Evolutionary conservation across 2,329 filamentous ascomycete species (phyloP), one percentile per base, ranked within the genome.

Genomic region (Aspergillus cejpii): DNA sequence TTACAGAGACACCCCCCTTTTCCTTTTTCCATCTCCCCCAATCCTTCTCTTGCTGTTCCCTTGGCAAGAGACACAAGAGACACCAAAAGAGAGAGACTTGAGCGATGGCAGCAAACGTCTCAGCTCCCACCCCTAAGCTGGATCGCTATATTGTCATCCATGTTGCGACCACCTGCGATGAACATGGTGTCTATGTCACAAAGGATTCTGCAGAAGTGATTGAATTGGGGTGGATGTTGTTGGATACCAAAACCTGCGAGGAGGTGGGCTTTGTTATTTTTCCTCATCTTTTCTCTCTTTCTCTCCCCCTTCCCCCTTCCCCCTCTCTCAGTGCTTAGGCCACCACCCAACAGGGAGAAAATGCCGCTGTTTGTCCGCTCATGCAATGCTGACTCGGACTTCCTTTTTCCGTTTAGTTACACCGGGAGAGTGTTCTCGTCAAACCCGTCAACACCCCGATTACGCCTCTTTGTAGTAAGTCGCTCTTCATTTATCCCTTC

Each of bases 151-250:
- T 96, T 56, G 87, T 98, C 63, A 95, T 97, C 68, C 92, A 98
- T 71, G 91, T 97, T 64, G 92, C 92, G 53, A 98, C 92, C 27
- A 98, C 92, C 58, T 98, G 92, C 73, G 92, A 98, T 70, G 92
- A 98, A 70, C 92, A 98, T 72, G 92, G 92, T 52, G 92, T 98
- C 55, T 98, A 98, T 70, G 92, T 98, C 48, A 98, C 92, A 49
- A 97, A 97, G 73, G 92, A 98, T 72, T 97, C 92, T 48, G 92
- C 92, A 51, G 92, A 98, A 75, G 92, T 98, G 56, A 98, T 98
- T 70, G 92, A 98, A 79, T 79, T 98, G 65, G 92, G 91, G 53
- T 98, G 92, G 92, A 95, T 97, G 64, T 74, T 98, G 62, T 78
- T 96, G 52, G 90, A 96, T 67, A 85, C 88, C 55, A 92, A 91